Percentiles rank a stretch among this genome's conserved stretches.
phyloP scores from a whole-genome alignment of 176 grass and related monocot species.

The Oryza meyeriana region DNA sequence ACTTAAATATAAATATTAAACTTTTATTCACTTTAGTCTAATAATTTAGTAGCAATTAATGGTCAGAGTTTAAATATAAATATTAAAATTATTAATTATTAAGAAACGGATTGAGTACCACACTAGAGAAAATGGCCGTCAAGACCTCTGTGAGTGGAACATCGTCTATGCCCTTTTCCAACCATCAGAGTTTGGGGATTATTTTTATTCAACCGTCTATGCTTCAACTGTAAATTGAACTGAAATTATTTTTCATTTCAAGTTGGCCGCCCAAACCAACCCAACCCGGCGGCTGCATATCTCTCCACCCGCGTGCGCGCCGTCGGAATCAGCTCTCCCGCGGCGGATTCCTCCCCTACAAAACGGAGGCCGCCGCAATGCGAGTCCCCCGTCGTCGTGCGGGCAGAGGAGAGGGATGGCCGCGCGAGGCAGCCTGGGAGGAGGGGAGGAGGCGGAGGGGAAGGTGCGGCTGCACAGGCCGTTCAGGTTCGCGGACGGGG shows the following conservation, averaged over 20 bases:
- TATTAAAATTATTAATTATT: too few relatives aligned
- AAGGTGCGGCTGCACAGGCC: constrained; percentile 31
- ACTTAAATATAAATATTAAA: too few relatives aligned
- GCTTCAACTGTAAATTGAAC: too few relatives aligned
- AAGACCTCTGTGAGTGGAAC: too few relatives aligned
- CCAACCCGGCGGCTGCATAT: neutral
- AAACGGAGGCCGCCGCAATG: neutral
- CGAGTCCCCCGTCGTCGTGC: neutral
- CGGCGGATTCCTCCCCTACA: neutral
- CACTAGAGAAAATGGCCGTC: too few relatives aligned
- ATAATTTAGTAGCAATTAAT: too few relatives aligned
- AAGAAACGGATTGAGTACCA: too few relatives aligned
- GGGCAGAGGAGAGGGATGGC: neutral
- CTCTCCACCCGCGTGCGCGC: constrained; percentile 7
- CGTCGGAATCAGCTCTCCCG: neutral
- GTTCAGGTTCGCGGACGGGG: constrained; percentile 39
- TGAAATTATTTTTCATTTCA: neutral
- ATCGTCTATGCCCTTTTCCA: too few relatives aligned
- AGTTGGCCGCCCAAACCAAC: neutral
- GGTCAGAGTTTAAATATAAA: too few relatives aligned
- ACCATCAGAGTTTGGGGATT: too few relatives aligned
- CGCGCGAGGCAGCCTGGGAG: neutral
- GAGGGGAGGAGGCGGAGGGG: neutral
- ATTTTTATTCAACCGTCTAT: too few relatives aligned
- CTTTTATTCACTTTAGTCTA: too few relatives aligned